Base-by-base conservation (phyloP, 768 basidiomycete species). In the Saitozyma sp. region DNA sequence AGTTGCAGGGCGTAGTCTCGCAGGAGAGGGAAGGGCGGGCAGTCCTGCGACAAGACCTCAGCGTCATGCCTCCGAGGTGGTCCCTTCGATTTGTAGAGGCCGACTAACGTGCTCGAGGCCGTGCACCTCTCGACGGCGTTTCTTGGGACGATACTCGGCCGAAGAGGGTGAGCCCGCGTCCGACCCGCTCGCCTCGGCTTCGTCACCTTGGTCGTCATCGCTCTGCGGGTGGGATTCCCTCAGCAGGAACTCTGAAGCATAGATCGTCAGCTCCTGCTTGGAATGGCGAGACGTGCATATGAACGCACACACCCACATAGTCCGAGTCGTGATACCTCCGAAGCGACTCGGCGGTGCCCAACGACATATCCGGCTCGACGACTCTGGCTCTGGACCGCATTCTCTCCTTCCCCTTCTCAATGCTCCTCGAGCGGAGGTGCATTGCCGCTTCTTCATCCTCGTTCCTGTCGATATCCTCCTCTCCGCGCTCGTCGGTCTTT, bases 11-110 rank as follows among this genome's bases (percentile, higher is more conserved):
- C 86, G 66, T 96, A 96, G 3, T 84, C 82, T 7, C 84, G 74
- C 11, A 98, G 83, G 2, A 84, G 85, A 6, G 78, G 78, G 73
- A 98, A 98, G 0, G 83, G 80, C 0, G 92, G 90, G 68, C 92
- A 94, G 73, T 96, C 92, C 89, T 92, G 69, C 5, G 67, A 56
- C 5, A 29, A 2, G 29, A 29, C 29, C 29, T 29, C 29, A 29
- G 29, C 29, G 29, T 5, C 29, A 29, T 29, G 29, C 29, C 29
- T 29, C 29, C 29, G 29, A 29, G 19, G 62, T 13, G 17, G 58
- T 62, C 46, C 58, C 49, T 48, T 14, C 13, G 6, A 17, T 45
- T 48, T 16, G 19, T n/a, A 39, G 42, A 6, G 20, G 82, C 64
- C 14, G 8, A 74, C 81, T 63, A 68, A 86, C 87, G 71, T 87